These are phyloP conservation scores for Camellia granthamiana DNA, from an alignment of 148 eudicot genomes.

Conservation along the genomic window DNA sequence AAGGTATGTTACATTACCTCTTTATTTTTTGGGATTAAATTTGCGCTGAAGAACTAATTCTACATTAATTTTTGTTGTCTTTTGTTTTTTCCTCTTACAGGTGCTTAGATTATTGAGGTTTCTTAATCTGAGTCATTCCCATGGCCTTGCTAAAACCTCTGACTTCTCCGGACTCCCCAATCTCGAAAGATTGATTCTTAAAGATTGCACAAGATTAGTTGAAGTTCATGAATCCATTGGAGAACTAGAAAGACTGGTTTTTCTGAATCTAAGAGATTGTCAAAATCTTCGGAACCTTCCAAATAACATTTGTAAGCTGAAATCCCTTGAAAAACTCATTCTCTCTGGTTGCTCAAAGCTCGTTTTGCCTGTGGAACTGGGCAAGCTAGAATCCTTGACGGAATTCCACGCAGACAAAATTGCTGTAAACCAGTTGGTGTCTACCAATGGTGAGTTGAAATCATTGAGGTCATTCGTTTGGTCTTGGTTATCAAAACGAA, in stretches of 20 bases:
- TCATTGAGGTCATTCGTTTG: not conserved
- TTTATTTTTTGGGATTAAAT: not conserved
- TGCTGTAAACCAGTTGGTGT: not conserved
- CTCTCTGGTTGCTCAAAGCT: conserved; percentile 19
- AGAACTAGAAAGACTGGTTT: conserved; percentile 2
- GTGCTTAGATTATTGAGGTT: not conserved
- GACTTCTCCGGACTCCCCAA: conserved; percentile 6
- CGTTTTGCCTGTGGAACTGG: not conserved
- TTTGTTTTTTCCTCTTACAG: not conserved
- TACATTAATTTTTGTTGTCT: not conserved
- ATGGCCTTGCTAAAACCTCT: not conserved
- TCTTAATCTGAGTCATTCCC: conserved; percentile 15
- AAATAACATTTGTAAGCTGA: not conserved
- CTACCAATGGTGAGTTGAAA: not conserved
- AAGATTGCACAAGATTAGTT: conserved; percentile 8
- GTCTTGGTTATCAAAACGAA: not conserved
- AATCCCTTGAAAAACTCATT: conserved; percentile 6
- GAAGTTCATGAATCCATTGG: conserved; percentile 20
- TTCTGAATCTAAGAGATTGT: conserved; percentile 13
- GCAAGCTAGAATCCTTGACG: conserved; percentile 1
- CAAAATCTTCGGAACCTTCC: conserved; percentile 17
- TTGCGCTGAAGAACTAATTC: not conserved
- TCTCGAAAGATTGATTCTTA: not conserved
- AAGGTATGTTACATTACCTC: not conserved
- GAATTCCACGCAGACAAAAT: not conserved